phyloP scores from a whole-genome alignment of 495 filamentous ascomycete genomes.

The Entonaema liquescens region DNA sequence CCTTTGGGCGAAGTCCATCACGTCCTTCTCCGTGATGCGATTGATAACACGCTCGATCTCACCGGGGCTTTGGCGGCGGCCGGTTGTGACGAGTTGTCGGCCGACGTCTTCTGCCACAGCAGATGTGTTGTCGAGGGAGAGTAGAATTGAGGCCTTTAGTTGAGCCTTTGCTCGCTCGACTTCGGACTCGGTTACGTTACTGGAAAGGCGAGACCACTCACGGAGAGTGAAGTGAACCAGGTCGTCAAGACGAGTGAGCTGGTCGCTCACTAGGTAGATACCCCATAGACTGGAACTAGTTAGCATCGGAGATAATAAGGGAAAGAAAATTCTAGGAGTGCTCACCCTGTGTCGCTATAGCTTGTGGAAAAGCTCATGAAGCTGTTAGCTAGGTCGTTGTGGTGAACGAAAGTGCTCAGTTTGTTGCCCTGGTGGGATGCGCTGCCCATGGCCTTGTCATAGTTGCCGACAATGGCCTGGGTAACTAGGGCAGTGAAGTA shows the following conservation, averaged over 20 bases:
- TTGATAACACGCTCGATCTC: constrained; percentile 94
- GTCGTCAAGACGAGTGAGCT: constrained; percentile 86
- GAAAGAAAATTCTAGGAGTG: not conserved
- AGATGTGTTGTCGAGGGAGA: constrained; percentile 96
- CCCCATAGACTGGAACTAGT: constrained; percentile 82
- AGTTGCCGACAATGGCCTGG: constrained; percentile 99
- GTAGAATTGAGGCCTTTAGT: constrained; percentile 96
- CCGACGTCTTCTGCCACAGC: constrained; percentile 98
- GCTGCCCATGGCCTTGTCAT: constrained; percentile 98
- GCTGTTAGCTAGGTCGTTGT: constrained; percentile 95
- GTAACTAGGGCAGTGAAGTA: constrained; percentile 98
- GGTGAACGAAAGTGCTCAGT: constrained; percentile 90
- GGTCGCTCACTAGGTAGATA: constrained; percentile 96
- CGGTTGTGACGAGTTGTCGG: constrained; percentile 96
- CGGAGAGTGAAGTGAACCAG: constrained; percentile 97
- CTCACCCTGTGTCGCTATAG: constrained; percentile 98
- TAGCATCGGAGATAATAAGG: constrained; percentile 2
- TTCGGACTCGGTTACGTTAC: constrained; percentile 86
- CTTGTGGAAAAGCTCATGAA: constrained; percentile 99
- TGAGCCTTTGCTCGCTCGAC: constrained; percentile 98
- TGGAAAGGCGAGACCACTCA: constrained; percentile 93
- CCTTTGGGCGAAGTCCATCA: constrained; percentile 89
- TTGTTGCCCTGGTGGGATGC: constrained; percentile 96
- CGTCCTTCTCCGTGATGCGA: constrained; percentile 91
- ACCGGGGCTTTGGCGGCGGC: constrained; percentile 85